Evolutionary conservation across 2,329 filamentous ascomycete genomes (phyloP).

Genomic region (Elsinoe perseae): DNA sequence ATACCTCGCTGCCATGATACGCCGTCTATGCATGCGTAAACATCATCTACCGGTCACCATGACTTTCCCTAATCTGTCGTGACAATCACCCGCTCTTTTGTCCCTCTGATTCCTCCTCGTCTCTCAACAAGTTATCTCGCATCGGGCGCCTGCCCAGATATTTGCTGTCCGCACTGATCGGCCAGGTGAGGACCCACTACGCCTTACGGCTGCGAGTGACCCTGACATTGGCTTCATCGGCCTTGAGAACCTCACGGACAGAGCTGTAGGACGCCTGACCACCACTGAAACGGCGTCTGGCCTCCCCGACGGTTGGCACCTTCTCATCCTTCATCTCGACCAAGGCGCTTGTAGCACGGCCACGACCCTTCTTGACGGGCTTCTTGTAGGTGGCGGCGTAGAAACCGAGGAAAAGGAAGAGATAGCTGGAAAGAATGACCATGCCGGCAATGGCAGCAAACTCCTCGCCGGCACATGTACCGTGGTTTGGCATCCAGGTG

Average conservation of each 20-base stretch:
- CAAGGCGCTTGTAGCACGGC: constrained; percentile 73
- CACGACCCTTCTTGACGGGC: constrained; percentile 63
- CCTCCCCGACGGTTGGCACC: constrained; percentile 48
- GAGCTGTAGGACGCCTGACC: constrained; percentile 27
- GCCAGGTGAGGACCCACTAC: constrained; percentile 32
- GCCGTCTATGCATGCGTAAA: constrained; percentile 12
- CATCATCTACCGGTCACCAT: neutral
- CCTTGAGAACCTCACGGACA: constrained; percentile 26
- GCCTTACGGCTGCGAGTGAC: constrained; percentile 65
- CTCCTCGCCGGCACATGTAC: constrained; percentile 88
- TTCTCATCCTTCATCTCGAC: constrained; percentile 76
- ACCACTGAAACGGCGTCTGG: constrained; percentile 45
- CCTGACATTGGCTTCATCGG: constrained; percentile 50
- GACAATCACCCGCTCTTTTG: neutral
- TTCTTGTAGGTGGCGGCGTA: constrained; percentile 96
- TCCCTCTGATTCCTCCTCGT: neutral
- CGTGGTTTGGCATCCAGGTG: constrained; percentile 71
- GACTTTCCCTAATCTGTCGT: neutral
- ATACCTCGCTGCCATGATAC: neutral
- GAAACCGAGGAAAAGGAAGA: constrained; percentile 98
- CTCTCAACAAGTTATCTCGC: neutral
- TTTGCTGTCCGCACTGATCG: neutral
- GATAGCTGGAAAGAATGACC: constrained; percentile 85
- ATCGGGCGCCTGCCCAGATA: neutral
- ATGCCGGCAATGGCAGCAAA: constrained; percentile 92